Evolutionary conservation across 345 rosid genomes (phyloP), one percentile per base, ranked within the genome.

Genomic region (Conringia planisiliqua): DNA sequence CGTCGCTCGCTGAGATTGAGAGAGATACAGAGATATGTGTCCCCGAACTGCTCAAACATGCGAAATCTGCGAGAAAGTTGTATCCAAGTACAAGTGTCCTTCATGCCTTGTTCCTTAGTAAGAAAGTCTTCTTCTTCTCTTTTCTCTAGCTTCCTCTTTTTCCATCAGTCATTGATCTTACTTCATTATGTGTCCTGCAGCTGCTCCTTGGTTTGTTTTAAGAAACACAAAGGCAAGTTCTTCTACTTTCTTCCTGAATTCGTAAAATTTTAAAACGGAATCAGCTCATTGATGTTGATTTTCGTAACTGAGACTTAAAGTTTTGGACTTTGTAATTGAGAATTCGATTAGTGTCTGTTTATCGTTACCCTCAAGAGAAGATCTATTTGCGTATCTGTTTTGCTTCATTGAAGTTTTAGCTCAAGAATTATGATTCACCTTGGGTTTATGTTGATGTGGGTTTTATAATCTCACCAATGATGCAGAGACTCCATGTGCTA

Each of bases 401-500:
- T 54, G 35, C 10, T 17, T 62, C 73, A 27, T 0, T 61, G 55
- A 12, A 22, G 22, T 33, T 27, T 46, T 48, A 10, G 44, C 42
- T 18, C 0, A 16, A 17, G 33, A 42, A 6, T 62, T 14, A 24
- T 65, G 38, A 30, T 61, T 12, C 46, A 10, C 16, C 67, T 20
- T 40, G n/a, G 22, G 27, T 42, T 70, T 10, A 12, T 44, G 22
- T n/a, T 54, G 12, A n/a, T 4, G 54, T 32, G 30, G 48, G 2
- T 70, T 64, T 14, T 69, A 62, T 83, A 32, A 78, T 71, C 7
- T 66, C 14, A 42, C 20, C 18, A 61, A 70, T 70, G 17, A 29
- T 83, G 89, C 92, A 91, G 97, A 93, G 82, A 85, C 60, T 62
- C 97, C 97, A 46, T 93, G 98, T 78, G 66, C 56, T 36, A 87